Conservation (phyloP, 163 green algal species). For the Trebouxia gelatinosa region DNA sequence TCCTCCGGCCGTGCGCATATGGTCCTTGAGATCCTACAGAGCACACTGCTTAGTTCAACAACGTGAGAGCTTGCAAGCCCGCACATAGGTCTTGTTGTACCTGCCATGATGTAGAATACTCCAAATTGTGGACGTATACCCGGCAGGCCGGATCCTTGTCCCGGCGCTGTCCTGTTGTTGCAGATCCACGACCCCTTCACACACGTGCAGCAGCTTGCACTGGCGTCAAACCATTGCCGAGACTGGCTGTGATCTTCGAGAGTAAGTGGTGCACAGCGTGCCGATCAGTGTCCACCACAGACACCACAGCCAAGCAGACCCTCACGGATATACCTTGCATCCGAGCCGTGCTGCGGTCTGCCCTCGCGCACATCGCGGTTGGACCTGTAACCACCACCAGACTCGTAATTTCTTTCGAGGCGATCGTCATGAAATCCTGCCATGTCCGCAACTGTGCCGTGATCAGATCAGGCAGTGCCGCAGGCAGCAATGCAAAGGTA, state of each 20-base stretch:
- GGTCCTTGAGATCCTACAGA: conserved; percentile 27
- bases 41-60: neutral
- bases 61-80: neutral
- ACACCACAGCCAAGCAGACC: neutral
- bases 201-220: conserved; percentile 3
- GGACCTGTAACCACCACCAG: conserved; percentile 21
- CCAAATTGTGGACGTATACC: conserved; percentile 21
- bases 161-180: neutral
- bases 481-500: too few relatives aligned
- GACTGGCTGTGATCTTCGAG: neutral
- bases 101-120: conserved; percentile 23
- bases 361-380: conserved; percentile 23
- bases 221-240: neutral
- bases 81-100: neutral
- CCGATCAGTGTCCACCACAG: conserved; percentile 4
- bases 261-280: neutral
- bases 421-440: conserved; percentile 12
- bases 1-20: conserved; percentile 12
- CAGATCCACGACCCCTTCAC: conserved; percentile 10
- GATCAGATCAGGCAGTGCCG: too few relatives aligned
- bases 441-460: too few relatives aligned
- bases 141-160: conserved; percentile 20
- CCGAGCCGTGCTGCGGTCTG: neutral
- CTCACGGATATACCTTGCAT: conserved; percentile 11
- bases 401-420: conserved; percentile 8